phyloP scores from a whole-genome alignment of 1,284 basidiomycete genomes.

The Marasmius tenuissimus region DNA sequence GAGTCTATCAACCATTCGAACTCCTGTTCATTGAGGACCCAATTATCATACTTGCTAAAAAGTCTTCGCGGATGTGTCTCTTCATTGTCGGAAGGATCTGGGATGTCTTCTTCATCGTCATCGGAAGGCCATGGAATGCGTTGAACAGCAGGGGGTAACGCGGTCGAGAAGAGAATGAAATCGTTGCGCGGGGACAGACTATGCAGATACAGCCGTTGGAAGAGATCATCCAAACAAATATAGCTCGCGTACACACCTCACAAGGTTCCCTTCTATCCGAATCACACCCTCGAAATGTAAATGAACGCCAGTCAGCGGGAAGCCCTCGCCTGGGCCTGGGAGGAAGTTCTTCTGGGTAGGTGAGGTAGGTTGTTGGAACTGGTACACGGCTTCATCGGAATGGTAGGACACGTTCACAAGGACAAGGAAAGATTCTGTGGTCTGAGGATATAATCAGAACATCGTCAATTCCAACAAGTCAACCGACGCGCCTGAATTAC shows the following conservation, averaged over 20 bases:
- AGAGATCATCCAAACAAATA: constrained; percentile 3
- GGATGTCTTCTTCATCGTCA: constrained; percentile 35
- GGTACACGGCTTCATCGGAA: constrained; percentile 56
- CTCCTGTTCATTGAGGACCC: constrained; percentile 69
- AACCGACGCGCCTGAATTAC: constrained; percentile 67
- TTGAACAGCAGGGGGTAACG: constrained; percentile 69
- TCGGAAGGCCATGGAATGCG: constrained; percentile 77
- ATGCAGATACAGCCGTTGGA: constrained; percentile 5
- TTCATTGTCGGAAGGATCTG: constrained; percentile 25
- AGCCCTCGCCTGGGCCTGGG: constrained; percentile 77
- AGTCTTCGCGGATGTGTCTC: constrained; percentile 21
- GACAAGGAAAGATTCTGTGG: constrained; percentile 76
- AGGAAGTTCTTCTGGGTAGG: constrained; percentile 67
- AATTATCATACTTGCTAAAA: constrained; percentile 60
- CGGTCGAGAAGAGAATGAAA: constrained; percentile 71
- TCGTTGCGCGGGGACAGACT: constrained; percentile 74
- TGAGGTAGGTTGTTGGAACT: constrained; percentile 48
- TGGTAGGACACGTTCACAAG: constrained; percentile 69
- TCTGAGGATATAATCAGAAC: constrained; percentile 42
- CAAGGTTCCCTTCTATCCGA: constrained; percentile 71
- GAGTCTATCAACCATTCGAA: constrained; percentile 72
- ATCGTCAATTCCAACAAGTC: neutral
- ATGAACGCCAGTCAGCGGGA: constrained; percentile 61
- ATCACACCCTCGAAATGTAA: constrained; percentile 83
- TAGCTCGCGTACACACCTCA: constrained; percentile 48